A percentile compares a stretch with the other conserved stretches of the same genome.
phyloP scores from a whole-genome alignment of 495 filamentous ascomycete species.

The Penicillium riverlandense region DNA sequence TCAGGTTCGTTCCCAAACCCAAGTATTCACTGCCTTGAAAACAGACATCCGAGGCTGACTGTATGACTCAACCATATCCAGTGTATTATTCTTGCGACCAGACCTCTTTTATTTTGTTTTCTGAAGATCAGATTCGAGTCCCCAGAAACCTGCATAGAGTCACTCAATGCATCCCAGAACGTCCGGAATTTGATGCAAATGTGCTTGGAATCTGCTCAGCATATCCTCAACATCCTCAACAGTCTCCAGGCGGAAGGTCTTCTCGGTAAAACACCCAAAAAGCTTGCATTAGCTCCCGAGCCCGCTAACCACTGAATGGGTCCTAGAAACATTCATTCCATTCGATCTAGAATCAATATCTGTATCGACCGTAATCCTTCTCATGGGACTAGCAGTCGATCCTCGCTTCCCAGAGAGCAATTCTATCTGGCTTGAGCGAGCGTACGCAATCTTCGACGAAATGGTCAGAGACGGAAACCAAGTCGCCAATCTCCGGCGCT shows the following conservation, averaged over 20 bases:
- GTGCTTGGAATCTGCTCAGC: conserved; percentile 34
- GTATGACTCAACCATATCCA: background rate
- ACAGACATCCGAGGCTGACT: too few species aligned
- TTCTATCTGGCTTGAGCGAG: conserved; percentile 26
- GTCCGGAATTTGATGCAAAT: conserved; percentile 31
- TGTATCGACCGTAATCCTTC: conserved; percentile 29
- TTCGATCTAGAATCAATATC: conserved; percentile 39
- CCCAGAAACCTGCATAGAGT: conserved; percentile 13
- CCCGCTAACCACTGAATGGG: background rate
- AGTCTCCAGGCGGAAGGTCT: conserved; percentile 31
- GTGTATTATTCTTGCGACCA: conserved; percentile 36
- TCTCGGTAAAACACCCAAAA: conserved; percentile 20
- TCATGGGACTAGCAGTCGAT: conserved; percentile 28
- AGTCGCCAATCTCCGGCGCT: conserved; percentile 28
- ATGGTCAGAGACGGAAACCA: conserved; percentile 34
- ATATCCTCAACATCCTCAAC: conserved; percentile 32
- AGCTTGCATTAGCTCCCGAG: background rate
- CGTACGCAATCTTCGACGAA: conserved; percentile 31
- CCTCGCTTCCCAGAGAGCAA: conserved; percentile 15
- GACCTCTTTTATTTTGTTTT: conserved; percentile 33
- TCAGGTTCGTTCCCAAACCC: conserved; percentile 13
- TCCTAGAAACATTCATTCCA: conserved; percentile 35
- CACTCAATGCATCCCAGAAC: conserved; percentile 21
- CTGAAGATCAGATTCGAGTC: conserved; percentile 29
- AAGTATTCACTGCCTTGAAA: too few species aligned